Percentiles rank a stretch among this genome's conserved stretches.
Evolutionary conservation across 2,329 filamentous ascomycete species (phyloP).

Genomic region (Arthrobotrys pseudoclavata): DNA sequence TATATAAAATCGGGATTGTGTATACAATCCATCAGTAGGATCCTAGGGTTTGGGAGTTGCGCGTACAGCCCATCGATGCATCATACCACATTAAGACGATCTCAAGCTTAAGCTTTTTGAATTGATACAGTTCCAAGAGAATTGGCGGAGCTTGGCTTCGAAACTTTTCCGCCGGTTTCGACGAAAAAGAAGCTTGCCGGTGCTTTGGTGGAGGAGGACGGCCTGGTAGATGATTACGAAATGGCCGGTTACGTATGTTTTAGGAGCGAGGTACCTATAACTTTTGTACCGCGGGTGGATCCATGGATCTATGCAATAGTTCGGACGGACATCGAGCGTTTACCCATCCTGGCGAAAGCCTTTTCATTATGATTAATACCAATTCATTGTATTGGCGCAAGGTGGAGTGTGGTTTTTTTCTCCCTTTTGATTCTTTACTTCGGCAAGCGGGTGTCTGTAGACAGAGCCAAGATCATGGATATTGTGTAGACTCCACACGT

Average conservation of each 20-base stretch:
- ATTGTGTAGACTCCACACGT: neutral
- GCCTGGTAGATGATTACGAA: slow-evolving; percentile 19
- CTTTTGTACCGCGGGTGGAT: neutral
- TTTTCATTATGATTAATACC: slow-evolving; percentile 13
- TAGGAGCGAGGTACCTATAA: neutral
- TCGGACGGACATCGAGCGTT: neutral
- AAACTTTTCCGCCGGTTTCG: slow-evolving; percentile 1
- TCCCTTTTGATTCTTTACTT: neutral
- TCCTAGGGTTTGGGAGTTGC: neutral
- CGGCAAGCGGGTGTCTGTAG: neutral
- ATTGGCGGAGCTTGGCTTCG: slow-evolving; percentile 6
- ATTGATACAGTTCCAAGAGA: slow-evolving; percentile 7
- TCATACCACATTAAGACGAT: slow-evolving; percentile 10
- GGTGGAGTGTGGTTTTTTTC: neutral
- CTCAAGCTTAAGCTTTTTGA: slow-evolving; percentile 4
- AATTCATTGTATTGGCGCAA: slow-evolving; percentile 1
- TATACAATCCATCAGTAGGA: neutral
- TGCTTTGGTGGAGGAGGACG: neutral
- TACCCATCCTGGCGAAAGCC: neutral
- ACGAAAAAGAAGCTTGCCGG: neutral
- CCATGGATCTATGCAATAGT: neutral
- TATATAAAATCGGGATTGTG: neutral
- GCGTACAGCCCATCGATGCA: neutral
- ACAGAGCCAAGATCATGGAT: slow-evolving; percentile 5
- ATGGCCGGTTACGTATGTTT: slow-evolving; percentile 15